These are phyloP conservation scores for Hypoxylon fuscum DNA, from an alignment of 495 filamentous ascomycete species.

Conservation along the genomic window DNA sequence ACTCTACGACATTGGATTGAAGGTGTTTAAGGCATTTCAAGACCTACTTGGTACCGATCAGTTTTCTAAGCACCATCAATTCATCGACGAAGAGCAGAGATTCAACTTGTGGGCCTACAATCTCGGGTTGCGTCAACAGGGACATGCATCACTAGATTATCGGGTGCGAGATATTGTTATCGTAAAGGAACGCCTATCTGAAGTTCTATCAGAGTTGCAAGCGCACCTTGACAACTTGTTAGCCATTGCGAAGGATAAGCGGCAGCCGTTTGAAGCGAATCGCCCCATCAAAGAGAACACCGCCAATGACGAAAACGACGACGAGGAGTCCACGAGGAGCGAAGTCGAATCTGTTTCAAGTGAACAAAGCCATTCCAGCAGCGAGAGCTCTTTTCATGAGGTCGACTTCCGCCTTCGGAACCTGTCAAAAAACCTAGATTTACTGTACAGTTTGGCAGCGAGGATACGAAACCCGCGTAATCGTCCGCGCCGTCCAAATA, in stretches of 20 bases:
- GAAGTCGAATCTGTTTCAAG: neutral
- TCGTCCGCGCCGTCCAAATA: conserved; percentile 5
- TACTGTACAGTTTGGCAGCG: neutral
- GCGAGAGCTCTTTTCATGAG: neutral
- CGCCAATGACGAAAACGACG: neutral
- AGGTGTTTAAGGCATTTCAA: neutral
- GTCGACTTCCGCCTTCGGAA: conserved; percentile 3
- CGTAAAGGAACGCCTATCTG: conserved; percentile 6
- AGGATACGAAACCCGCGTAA: conserved; percentile 3
- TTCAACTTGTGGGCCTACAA: conserved; percentile 28
- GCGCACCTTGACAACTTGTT: neutral
- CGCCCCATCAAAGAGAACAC: neutral
- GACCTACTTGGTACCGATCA: neutral
- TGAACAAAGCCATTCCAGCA: neutral
- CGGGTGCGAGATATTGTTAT: conserved; percentile 23
- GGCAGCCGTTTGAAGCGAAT: neutral
- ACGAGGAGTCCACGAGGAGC: neutral
- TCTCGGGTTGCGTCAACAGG: conserved; percentile 21
- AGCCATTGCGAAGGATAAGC: conserved; percentile 1
- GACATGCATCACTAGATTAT: conserved; percentile 35
- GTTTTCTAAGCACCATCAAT: neutral
- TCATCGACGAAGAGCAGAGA: conserved; percentile 12
- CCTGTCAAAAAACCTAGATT: neutral
- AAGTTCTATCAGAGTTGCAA: conserved; percentile 6
- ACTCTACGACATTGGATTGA: neutral